Base-by-base conservation (phyloP, 2,329 filamentous ascomycete genomes). In the Botryosphaeria dothidea region DNA sequence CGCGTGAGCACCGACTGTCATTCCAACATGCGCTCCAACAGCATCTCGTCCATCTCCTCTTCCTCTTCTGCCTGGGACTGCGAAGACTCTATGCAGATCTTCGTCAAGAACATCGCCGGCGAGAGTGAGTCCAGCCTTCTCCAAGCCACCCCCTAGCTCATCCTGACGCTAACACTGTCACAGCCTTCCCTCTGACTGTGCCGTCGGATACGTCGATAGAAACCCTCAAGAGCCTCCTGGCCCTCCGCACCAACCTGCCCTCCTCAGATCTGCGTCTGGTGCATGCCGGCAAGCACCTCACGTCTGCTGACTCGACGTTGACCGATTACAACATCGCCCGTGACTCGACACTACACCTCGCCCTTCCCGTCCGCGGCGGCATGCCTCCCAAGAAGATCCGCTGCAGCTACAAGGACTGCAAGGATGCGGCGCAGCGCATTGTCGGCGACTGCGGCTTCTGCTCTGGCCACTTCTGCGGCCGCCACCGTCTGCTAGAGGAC, bases 381-480 rank as follows among this genome's bases (percentile, higher is more conserved):
- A 75, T 79, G 76, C 86, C 89, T 68, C 85, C 88, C 68, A 92
- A 90, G 82, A 92, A 91, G 85, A 88, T 90, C 71, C 89, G 91
- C 72, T 98, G 95, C 84, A 90, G 85, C 69, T 93, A 92, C 83
- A 93, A 94, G 80, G 89, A 93, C 71, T 98, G 95, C 88, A 92
- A 88, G 76, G 89, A 92, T 72, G 86, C 87, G 31, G 93, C 93
- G 17, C 93, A 97, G 79, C 90, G 92, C 69, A 97, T 99, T 74
- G 92, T 97, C 66, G 95, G 95, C 63, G 94, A 98, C 82, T 99
- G 95, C 81, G 90, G 89, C 67, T 98, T 98, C 84, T 99, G 95
- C 83, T 85, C 90, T 64, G 93, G 93, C 51, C 92, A 96, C 77
- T 98, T 92, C 84, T 99, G 95, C 81, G 92, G 92, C 72, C 96